Base-by-base conservation (phyloP, 768 basidiomycete species). In the Austroboletus festivus region DNA sequence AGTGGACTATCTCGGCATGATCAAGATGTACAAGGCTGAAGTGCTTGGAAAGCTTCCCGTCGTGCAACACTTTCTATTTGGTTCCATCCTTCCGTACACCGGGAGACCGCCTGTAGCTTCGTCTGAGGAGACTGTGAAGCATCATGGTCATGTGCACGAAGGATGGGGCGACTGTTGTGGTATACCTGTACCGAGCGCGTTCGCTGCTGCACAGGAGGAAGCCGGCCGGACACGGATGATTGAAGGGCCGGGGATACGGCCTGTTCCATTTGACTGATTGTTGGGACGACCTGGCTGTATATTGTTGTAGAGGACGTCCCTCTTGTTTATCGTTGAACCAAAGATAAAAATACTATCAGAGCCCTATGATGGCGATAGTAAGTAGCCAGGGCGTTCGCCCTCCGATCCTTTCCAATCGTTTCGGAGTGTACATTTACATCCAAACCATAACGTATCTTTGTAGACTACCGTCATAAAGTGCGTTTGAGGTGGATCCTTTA, bases 1-100 rank as follows among this genome's bases (percentile, higher is more conserved):
- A 15, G 94, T 89, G 1, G 97, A 93, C 72, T 63, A 93, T 37
- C 93, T 86, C 58, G 95, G 95, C 4, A 96, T 99, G 92, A 77
- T 89, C 68, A 99, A 97, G 68, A 98, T 99, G 95, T 98, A 94
- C 71, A 76, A 77, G 38, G 94, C 92, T 31, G 94, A 99, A 67
- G 95, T 99, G 0, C 76, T 98, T 11, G 88, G 86, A 50, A 97
- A 97, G 61, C 83, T 98, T 3, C 95, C 96, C 2, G 93, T 99
- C 47, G 81, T 91, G 31, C 95, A 98, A 68, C 96, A 99, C 68
- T 94, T 97, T 67, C 74, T 94, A 38, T 98, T 98, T 57, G 95
- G 96, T 6, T 83, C 83, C 1, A 72, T 96, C 55, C 78, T 87
- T 2, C 64, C 74, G 0, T 90, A 83, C 62, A 80, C 83, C 16